Conservation (phyloP, 2,329 filamentous ascomycete species). For the Phaeophleospora eucalypticola region DNA sequence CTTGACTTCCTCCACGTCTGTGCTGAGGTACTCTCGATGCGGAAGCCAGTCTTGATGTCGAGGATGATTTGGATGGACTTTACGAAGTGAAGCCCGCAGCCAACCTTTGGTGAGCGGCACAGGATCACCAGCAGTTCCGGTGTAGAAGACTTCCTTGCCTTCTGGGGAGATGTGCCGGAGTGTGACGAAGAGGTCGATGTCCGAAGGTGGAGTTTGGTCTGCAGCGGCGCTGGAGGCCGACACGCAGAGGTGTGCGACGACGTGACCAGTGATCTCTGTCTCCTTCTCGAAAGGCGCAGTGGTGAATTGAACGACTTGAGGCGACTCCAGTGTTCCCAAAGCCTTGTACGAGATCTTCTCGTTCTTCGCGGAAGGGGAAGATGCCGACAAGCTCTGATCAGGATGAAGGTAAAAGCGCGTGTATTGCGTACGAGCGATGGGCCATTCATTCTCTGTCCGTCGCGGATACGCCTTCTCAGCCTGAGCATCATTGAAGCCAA, state of each 20-base stretch:
- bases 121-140: conserved; percentile 61
- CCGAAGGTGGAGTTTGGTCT: conserved; percentile 38
- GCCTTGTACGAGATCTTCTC: conserved; percentile 51
- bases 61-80: conserved; percentile 48
- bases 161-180: conserved; percentile 54
- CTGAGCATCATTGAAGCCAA: conserved; percentile 62
- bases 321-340: conserved; percentile 52
- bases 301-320: conserved; percentile 54
- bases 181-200: conserved; percentile 62
- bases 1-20: conserved; percentile 53
- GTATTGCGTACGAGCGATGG: conserved; percentile 62
- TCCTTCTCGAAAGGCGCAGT: conserved; percentile 57
- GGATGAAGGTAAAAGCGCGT: conserved; percentile 58
- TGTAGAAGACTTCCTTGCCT: conserved; percentile 60
- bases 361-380: conserved; percentile 1
- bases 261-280: conserved; percentile 66
- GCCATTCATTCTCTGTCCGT: conserved; percentile 61
- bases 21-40: conserved; percentile 55
- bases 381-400: conserved; percentile 36
- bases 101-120: conserved; percentile 62
- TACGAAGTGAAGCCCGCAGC: conserved; percentile 56
- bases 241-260: conserved; percentile 61
- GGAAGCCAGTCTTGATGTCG: conserved; percentile 54
- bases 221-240: conserved; percentile 36
- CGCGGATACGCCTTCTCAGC: conserved; percentile 54